These are phyloP conservation scores for Paragyromitra xinjiangensis DNA, from an alignment of 495 filamentous ascomycete genomes.

Conservation along the genomic window DNA sequence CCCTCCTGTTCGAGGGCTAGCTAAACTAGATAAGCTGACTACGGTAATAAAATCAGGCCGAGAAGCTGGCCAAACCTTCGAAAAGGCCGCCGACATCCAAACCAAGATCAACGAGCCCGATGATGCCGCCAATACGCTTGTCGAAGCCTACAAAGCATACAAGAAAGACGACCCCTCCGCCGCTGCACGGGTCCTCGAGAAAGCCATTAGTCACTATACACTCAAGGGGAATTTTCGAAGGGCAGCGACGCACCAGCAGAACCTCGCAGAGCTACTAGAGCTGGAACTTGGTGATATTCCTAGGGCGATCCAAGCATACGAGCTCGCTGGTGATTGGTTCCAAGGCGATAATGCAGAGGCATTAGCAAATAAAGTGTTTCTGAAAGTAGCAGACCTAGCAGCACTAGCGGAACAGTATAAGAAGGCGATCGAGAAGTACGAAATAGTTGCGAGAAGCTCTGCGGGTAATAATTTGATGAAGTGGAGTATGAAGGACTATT, in stretches of 20 bases:
- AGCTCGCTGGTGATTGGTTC: slow-evolving; percentile 85
- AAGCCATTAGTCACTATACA: slow-evolving; percentile 81
- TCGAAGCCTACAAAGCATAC: slow-evolving; percentile 84
- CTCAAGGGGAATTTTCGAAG: slow-evolving; percentile 85
- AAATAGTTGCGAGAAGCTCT: slow-evolving; percentile 75
- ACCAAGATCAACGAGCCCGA: slow-evolving; percentile 84
- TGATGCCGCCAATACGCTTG: slow-evolving; percentile 82
- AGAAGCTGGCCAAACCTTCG: slow-evolving; percentile 70
- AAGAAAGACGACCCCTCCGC: slow-evolving; percentile 80
- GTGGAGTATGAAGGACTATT: slow-evolving; percentile 91
- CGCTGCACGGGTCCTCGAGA: slow-evolving; percentile 75
- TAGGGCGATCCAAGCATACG: slow-evolving; percentile 78
- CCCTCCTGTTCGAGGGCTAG: background rate
- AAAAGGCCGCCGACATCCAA: slow-evolving; percentile 76
- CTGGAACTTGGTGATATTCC: slow-evolving; percentile 77
- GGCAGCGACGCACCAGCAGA: slow-evolving; percentile 86
- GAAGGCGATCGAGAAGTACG: slow-evolving; percentile 80
- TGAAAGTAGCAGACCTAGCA: slow-evolving; percentile 87
- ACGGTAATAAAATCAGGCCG: slow-evolving; percentile 64
- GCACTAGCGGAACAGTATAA: slow-evolving; percentile 82
- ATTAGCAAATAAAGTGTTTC: slow-evolving; percentile 83
- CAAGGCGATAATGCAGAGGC: slow-evolving; percentile 85
- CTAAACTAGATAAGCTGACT: slow-evolving; percentile 10
- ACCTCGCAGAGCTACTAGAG: slow-evolving; percentile 83
- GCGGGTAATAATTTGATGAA: slow-evolving; percentile 85